Evolutionary conservation across 2,329 filamentous ascomycete species (phyloP).

Genomic region (Diplodia mutila): DNA sequence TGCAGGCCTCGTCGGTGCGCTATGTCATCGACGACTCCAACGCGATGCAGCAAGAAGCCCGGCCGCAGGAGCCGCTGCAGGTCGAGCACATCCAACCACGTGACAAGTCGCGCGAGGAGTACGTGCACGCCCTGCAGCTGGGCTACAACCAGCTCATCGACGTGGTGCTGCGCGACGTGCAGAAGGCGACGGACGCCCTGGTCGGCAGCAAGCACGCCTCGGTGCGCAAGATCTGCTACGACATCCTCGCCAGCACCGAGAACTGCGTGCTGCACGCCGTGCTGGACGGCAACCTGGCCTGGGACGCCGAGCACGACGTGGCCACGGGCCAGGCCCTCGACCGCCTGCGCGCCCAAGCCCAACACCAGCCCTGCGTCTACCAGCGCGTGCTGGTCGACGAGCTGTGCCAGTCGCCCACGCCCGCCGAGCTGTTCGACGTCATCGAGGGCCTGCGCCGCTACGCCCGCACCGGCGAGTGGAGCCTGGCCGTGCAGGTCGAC

Average conservation of each 20-base stretch:
- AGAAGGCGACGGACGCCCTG: slow-evolving; percentile 11
- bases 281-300: slow-evolving; percentile 27
- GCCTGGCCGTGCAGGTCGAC: slow-evolving; percentile 20
- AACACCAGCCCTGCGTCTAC: slow-evolving; percentile 25
- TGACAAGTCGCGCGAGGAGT: slow-evolving; percentile 27
- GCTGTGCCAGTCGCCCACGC: slow-evolving; percentile 25
- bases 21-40: slow-evolving; percentile 1
- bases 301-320: slow-evolving; percentile 26
- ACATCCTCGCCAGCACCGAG: slow-evolving; percentile 26
- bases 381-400: slow-evolving; percentile 27
- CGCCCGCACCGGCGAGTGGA: slow-evolving; percentile 26
- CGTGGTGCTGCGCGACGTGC: slow-evolving; percentile 24
- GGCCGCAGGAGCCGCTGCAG: slow-evolving; percentile 18
- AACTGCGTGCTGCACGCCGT: slow-evolving; percentile 26
- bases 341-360: slow-evolving; percentile 21
- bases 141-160: slow-evolving; percentile 27
- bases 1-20: slow-evolving; percentile 21
- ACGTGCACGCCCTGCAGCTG: slow-evolving; percentile 24
- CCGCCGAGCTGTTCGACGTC: slow-evolving; percentile 26
- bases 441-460: slow-evolving; percentile 25
- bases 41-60: neutral
- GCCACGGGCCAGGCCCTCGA: slow-evolving; percentile 13
- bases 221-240: slow-evolving; percentile 26
- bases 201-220: slow-evolving; percentile 22
- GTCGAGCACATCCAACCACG: slow-evolving; percentile 23